These are phyloP conservation scores for Heritiera fomes DNA, from an alignment of 345 rosid species.

Conservation along the genomic window DNA sequence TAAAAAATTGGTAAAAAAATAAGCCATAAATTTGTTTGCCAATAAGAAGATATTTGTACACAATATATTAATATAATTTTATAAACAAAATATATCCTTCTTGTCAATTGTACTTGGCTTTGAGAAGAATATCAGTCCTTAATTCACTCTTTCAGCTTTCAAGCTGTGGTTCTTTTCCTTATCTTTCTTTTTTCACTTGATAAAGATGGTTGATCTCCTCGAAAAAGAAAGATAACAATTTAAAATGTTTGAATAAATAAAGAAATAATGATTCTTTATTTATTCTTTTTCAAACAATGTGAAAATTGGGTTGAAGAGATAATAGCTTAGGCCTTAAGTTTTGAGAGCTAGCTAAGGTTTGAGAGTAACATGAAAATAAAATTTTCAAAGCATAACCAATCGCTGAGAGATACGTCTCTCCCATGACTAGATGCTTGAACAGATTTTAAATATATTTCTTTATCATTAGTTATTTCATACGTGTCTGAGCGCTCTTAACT, in stretches of 20 bases:
- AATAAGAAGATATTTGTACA: too few relatives aligned
- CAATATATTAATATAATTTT: too few relatives aligned
- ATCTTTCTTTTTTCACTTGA: conserved; percentile 11
- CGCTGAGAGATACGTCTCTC: background rate
- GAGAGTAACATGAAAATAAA: background rate
- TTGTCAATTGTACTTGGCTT: background rate
- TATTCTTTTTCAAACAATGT: background rate
- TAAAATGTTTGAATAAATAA: background rate
- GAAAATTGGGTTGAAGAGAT: conserved; percentile 13
- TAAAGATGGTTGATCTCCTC: conserved; percentile 30
- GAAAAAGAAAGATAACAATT: conserved; percentile 13
- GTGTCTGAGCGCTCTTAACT: too few relatives aligned
- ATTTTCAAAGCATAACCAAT: conserved; percentile 15
- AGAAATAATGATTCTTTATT: background rate
- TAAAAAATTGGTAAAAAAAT: background rate
- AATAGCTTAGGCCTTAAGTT: conserved; percentile 31
- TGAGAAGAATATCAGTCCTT: too few relatives aligned
- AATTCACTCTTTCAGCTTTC: background rate
- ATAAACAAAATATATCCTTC: background rate
- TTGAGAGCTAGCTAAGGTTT: conserved; percentile 9
- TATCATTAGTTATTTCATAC: too few relatives aligned
- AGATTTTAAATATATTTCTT: too few relatives aligned
- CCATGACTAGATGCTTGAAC: too few relatives aligned
- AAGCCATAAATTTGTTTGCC: background rate
- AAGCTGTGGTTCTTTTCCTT: background rate